These are phyloP conservation scores for Xylaria sp. DNA, from an alignment of 2,329 filamentous ascomycete species.

Conservation along the genomic window DNA sequence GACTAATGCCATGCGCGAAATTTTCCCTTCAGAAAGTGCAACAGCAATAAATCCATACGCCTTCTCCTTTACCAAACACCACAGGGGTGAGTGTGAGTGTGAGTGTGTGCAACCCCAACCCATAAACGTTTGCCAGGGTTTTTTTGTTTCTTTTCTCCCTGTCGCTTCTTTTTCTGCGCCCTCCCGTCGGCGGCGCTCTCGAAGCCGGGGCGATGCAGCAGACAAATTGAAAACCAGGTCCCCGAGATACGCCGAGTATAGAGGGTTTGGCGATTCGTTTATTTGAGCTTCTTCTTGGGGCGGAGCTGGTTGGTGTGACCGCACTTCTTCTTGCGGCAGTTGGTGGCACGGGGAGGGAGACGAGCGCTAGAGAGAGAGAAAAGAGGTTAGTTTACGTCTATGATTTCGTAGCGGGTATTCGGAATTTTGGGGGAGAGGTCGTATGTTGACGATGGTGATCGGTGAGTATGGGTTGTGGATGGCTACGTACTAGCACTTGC, in stretches of 20 bases:
- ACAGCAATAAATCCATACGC: constrained; percentile 14
- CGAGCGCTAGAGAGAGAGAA: constrained; percentile 11
- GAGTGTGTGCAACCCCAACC: constrained; percentile 5
- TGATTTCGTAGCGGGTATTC: background rate
- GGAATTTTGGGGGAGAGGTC: background rate
- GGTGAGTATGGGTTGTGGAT: background rate
- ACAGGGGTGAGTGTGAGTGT: background rate
- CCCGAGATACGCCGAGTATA: constrained; percentile 1
- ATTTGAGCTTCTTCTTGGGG: constrained; percentile 91
- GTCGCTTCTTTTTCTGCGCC: background rate
- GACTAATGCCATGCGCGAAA: constrained; percentile 10
- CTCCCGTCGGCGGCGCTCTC: constrained; percentile 1
- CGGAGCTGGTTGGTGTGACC: constrained; percentile 99
- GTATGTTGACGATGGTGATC: background rate
- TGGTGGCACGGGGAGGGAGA: constrained; percentile 64
- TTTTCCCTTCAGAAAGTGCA: constrained; percentile 12
- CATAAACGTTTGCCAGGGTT: background rate
- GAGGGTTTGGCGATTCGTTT: constrained; percentile 16
- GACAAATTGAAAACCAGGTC: no score
- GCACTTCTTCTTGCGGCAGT: constrained; percentile 99
- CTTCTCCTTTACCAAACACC: constrained; percentile 17
- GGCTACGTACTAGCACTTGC: constrained; percentile 94
- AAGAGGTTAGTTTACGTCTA: constrained; percentile 4
- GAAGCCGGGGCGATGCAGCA: background rate
- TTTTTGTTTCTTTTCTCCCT: no score